A percentile compares a stretch with the other conserved stretches of the same genome.
Evolutionary conservation across 192 early-diverging fungal species (phyloP).

Genomic region (Umbelopsis sp.): DNA sequence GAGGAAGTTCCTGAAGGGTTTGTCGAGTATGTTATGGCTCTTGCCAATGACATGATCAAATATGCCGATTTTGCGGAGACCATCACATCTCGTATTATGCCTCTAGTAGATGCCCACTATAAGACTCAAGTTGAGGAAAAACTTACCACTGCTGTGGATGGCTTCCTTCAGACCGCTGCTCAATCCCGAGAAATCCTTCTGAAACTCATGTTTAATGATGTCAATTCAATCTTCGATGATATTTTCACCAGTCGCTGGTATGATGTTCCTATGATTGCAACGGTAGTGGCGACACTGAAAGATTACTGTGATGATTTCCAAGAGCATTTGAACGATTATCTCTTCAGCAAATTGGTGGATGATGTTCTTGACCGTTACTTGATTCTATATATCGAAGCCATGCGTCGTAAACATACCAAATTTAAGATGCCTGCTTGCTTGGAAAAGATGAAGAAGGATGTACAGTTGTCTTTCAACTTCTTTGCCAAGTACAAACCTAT

Average conservation of each 20-base stretch:
- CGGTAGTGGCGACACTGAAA: conserved; percentile 90
- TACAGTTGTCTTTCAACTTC: conserved; percentile 72
- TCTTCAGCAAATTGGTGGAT: conserved; percentile 85
- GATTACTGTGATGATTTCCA: conserved; percentile 93
- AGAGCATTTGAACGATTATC: conserved; percentile 83
- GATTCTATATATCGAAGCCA: conserved; percentile 83
- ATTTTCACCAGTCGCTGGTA: conserved; percentile 91
- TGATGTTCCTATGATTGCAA: conserved; percentile 82
- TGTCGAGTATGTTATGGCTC: conserved; percentile 94
- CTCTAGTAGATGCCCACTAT: conserved; percentile 60
- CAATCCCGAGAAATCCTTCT: conserved; percentile 74
- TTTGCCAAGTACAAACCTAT: conserved; percentile 75
- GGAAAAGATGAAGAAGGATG: conserved; percentile 78
- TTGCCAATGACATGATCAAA: conserved; percentile 93
- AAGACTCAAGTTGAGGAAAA: conserved; percentile 64
- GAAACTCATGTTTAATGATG: conserved; percentile 85
- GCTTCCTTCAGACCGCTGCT: conserved; percentile 89
- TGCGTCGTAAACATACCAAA: conserved; percentile 75
- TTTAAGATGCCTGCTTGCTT: conserved; percentile 70
- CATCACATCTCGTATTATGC: conserved; percentile 60
- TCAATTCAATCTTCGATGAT: conserved; percentile 71
- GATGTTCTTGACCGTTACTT: conserved; percentile 88
- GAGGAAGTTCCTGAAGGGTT: conserved; percentile 82
- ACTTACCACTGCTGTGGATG: conserved; percentile 78
- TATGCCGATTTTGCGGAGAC: conserved; percentile 90